Conservation (phyloP, 2,329 filamentous ascomycete species). For the Neofusicoccum parvum region DNA sequence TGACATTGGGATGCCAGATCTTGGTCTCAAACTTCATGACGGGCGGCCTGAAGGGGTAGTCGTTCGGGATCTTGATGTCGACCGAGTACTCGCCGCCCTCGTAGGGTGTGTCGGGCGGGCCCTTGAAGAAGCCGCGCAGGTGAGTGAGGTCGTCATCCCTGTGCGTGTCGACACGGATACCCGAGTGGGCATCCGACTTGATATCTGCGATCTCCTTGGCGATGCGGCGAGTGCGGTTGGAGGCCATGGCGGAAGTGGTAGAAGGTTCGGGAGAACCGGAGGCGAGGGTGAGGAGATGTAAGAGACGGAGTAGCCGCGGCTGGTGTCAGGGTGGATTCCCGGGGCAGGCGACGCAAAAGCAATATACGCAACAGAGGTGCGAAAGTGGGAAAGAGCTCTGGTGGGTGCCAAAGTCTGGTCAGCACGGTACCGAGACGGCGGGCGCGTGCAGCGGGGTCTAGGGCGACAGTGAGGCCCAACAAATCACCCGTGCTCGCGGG, state of each 20-base stretch:
- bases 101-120: slow-evolving; percentile 91
- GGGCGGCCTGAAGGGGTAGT: slow-evolving; percentile 93
- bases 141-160: slow-evolving; percentile 73
- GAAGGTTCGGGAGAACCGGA: slow-evolving; percentile 1
- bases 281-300: slow-evolving; percentile 15
- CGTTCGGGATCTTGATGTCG: slow-evolving; percentile 82
- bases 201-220: slow-evolving; percentile 34
- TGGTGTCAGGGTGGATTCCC: not conserved
- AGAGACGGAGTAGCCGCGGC: not conserved
- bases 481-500: not conserved
- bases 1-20: slow-evolving; percentile 97
- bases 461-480: not conserved
- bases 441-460: not conserved
- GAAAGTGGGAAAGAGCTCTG: not conserved
- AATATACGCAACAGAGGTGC: not conserved
- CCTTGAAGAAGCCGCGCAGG: slow-evolving; percentile 79
- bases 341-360: slow-evolving; percentile 10
- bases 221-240: slow-evolving; percentile 63
- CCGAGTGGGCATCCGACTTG: slow-evolving; percentile 17
- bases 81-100: slow-evolving; percentile 81
- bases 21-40: slow-evolving; percentile 89
- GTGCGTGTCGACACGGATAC: slow-evolving; percentile 57
- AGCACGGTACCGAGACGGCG: not conserved
- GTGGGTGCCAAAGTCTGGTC: not conserved
- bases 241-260: slow-evolving; percentile 48